Base-by-base conservation (phyloP, 108 stramenopile species). In the Nitzschia inconspicua region DNA sequence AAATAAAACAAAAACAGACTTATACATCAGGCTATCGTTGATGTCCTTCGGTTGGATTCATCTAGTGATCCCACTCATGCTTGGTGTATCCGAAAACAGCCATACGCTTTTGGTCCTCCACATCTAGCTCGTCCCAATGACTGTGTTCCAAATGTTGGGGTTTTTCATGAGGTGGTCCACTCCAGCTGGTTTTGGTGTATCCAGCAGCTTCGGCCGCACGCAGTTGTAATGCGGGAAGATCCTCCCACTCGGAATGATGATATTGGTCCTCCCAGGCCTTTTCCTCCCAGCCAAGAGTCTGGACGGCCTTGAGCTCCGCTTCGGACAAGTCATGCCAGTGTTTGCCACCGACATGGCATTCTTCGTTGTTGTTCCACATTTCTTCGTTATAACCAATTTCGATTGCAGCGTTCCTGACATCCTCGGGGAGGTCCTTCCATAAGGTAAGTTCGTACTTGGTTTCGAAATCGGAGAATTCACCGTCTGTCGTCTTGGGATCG, bases 181-280 rank as follows among this genome's bases (percentile, higher is more conserved):
- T n/a, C 83, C 83, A 84, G 49, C 43, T 75, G 19, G 61, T 42
- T 40, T 72, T 31, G 27, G 73, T 72, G 58, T 74, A 80, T 25
- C 83, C 83, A 29, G 74, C 42, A 32, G 30, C 57, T n/a, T 50
- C 50, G 4, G 77, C 77, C 5, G 84, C 84, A 35, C 72, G 56
- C 48, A 79, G 36, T 16, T 62, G 71, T 14, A 53, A n/a, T 5
- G 52, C 46, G 6, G 84, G 79, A 41, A 85, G 51, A 48, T 81
- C 77, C 25, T 43, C 44, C 79, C 79, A 85, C 1, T 50, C 44
- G 0, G 28, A 57, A 23, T 73, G 41, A 29, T 85, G 75, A 29
- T 80, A 85, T 36, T 77, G 39, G 53, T 63, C 39, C 29, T 85
- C 80, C 84, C 84, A 85, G 9, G 72, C 60, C 7, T 54, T 68